A percentile compares a stretch with the other conserved stretches of the same genome.
phyloP scores from a whole-genome alignment of 2,329 filamentous ascomycete species.

The Orbilia javanica region DNA sequence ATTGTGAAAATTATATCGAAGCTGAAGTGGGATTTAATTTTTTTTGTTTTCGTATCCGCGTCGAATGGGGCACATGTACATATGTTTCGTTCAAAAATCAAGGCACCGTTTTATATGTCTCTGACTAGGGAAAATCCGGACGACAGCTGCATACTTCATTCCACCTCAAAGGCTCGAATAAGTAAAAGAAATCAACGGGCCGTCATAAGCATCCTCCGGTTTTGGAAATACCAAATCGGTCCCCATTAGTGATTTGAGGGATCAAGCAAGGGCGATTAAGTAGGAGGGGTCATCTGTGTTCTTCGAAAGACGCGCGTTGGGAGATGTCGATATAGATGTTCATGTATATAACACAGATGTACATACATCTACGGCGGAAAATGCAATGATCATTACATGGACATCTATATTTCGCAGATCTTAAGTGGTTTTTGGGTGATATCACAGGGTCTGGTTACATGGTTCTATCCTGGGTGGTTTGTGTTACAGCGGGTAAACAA shows the following conservation, averaged over 20 bases:
- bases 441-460: conserved; percentile 10
- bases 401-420: conserved; percentile 5
- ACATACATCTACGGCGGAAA: background rate
- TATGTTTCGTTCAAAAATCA: conserved; percentile 7
- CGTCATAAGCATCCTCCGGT: background rate
- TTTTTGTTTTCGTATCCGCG: background rate
- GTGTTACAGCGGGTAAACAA: conserved; percentile 8
- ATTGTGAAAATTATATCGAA: background rate
- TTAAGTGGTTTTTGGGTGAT: background rate
- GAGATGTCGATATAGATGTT: background rate
- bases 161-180: background rate
- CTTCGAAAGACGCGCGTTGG: conserved; percentile 4
- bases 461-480: background rate
- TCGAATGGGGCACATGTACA: background rate
- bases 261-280: background rate
- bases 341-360: background rate
- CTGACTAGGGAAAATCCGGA: background rate
- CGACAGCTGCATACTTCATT: background rate
- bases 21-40: background rate
- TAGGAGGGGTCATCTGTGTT: conserved; percentile 2
- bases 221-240: background rate
- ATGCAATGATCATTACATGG: conserved; percentile 13
- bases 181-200: background rate
- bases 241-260: too few species aligned
- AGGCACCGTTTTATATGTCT: background rate